Evolutionary conservation across 2,329 filamentous ascomycete species (phyloP), one percentile per base, ranked within the genome.

Genomic region (Microsporum canis): DNA sequence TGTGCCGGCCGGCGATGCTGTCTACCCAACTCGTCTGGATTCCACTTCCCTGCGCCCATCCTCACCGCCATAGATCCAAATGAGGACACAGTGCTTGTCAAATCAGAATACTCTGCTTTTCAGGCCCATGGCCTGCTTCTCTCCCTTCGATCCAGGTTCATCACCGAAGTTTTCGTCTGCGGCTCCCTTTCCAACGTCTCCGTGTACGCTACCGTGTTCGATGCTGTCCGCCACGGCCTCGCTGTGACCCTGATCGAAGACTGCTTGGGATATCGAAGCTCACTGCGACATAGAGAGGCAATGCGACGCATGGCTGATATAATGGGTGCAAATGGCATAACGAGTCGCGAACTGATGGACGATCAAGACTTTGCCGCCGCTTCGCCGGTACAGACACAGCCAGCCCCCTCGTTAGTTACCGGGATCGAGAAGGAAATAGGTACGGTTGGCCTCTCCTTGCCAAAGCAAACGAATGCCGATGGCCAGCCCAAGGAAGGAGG

Each of bases 41-140:
- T 77, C 66, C 71, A 83, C 53, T 81, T 82, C 59, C 76, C 77
- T 2, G 76, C 79, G 4, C 71, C 75, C 3, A 70, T 85, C 49
- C 72, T 78, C 43, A 70, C 76, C 36, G 74, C 79, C 49, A 79
- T 85, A 55, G 75, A 82, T 59, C 67, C 73, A n/a, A 71, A 75
- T 4, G 71, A 70, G 33, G 84, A 86, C 68, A 75, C 78, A 7
- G 70, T 84, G 23, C 72, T 84, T 53, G 75, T 80, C 59, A 97
- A 96, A 73, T 84, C 84, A 3, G 83, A 89, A 66, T 97, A 97
- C 73, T 97, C 94, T 3, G 91, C 91, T 12, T 91, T 97, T 70
- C 83, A 85, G 59, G 84, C 83, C 6, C 89, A 87, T 0, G 81
- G 83, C 57, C 79, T 97, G 14, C 80, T 97, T 5, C 80, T 87